Evolutionary conservation across 768 basidiomycete species (phyloP), one percentile per base, ranked within the genome.

Genomic region (Russula vinacea): DNA sequence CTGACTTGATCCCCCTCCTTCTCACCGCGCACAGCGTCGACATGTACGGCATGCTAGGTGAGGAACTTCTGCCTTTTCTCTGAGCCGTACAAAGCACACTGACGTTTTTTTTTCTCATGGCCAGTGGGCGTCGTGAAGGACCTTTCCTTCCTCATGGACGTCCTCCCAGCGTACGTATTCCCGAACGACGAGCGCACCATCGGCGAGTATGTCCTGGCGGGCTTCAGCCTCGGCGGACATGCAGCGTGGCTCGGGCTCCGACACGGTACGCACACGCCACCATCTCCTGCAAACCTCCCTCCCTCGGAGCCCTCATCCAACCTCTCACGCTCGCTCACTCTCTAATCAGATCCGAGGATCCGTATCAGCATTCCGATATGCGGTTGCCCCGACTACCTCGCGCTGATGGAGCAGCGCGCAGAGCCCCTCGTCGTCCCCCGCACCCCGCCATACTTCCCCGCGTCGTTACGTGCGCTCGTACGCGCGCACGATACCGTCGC

Each of bases 141-240:
- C 70, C 81, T 94, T 8, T 88, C 88, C 0, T 86, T 88, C 75
- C 73, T 95, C 62, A 88, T 94, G 58, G 91, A 94, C 71, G 87
- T 90, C 69, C 78, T 95, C 4, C 84, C 88, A 1, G 74, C 84
- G 0, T 88, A 87, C 71, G 73, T 95, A 10, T 95, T 87, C 71
- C 91, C 92, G 0, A 67, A 75, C 14, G 84, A 76, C 13, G 86
- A 92, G 67, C 79, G 83, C 32, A 72, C 70, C 16, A 80, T 95
- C 42, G 79, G 76, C 7, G 80, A 84, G 61, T 97, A 88, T 87
- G 84, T 84, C 13, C 78, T 89, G 3, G 81, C 83, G 0, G 94
- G 94, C 0, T 79, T 88, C 68, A 90, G 88, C 65, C 82, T 97
- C 0, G 94, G 93, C 0, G 93, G 92, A 0, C 92, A 97, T 72